Evolutionary conservation across 1,284 basidiomycete genomes (phyloP), one percentile per base, ranked within the genome.

Genomic region (Jaminaea rosea): DNA sequence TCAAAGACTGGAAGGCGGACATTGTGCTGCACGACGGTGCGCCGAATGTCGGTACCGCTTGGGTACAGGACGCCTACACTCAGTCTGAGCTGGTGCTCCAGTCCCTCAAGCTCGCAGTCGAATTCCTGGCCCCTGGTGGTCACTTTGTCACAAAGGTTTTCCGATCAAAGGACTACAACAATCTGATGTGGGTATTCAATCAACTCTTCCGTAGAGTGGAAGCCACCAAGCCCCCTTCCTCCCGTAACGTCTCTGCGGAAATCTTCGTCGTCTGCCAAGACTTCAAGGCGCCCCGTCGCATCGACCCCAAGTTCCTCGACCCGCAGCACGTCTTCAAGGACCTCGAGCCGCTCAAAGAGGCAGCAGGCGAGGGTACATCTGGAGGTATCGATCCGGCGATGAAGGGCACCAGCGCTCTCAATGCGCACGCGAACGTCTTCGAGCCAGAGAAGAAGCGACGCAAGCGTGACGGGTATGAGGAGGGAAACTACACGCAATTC

Each of bases 1-100:
- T 98, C 59, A 97, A 98, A 76, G 92, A 97, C 75, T 98, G 94
- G 93, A 94, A 92, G 77, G 94, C 94, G n/a, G 94, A 99, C 74
- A 83, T 98, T 50, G 92, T 99, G n/a, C 82, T 99, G 50, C 94
- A 99, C 76, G 94, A 99, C 77, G 94, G 94, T 80, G 94, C 94
- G 37, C 94, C 94, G 37, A 99, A 99, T 75, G 94, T 99, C 75
- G 94, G 94, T 80, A 88, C 91, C 24, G 94, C 94, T 11, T 99
- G 94, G 94, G 83, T 98, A 55, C 94, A 99, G 76, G 94, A 99
- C 77, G 94, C 94, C 1, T 99, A 93, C 78, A 85, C 84, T 56
- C 94, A 99, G 74, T 89, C 89, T 45, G 94, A 99, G 76, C 85
- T 99, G 55, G 93, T 96, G 52, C 81, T 99, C 54, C 92, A 89